These are phyloP conservation scores for Trichoderma erinaceum DNA, from an alignment of 495 filamentous ascomycete genomes.

Conservation along the genomic window DNA sequence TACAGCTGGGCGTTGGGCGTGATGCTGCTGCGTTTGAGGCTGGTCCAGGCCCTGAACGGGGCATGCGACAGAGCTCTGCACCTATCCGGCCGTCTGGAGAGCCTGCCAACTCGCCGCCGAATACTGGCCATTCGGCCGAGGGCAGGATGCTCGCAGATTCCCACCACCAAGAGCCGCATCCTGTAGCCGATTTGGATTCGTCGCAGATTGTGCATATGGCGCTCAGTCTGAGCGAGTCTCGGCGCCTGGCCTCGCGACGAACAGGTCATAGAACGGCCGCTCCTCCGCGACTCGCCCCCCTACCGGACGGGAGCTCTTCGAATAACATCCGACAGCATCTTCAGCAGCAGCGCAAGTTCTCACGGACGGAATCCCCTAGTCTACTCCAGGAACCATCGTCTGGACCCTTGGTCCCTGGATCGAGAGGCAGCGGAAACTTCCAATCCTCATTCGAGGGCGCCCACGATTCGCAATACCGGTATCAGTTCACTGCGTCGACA, in stretches of 20 bases:
- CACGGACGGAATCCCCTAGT: slow-evolving; percentile 53
- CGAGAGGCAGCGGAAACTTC: slow-evolving; percentile 36
- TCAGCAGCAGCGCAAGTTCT: slow-evolving; percentile 55
- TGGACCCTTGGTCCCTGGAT: slow-evolving; percentile 25
- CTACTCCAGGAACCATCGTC: not conserved
- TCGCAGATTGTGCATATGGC: slow-evolving; percentile 87
- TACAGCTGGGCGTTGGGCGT: not conserved
- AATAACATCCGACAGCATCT: slow-evolving; percentile 58
- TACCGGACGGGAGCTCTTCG: slow-evolving; percentile 33
- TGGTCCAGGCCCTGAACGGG: not conserved
- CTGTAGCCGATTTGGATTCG: slow-evolving; percentile 60
- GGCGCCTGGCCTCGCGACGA: slow-evolving; percentile 55
- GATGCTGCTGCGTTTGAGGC: not conserved
- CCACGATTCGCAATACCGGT: slow-evolving; percentile 38
- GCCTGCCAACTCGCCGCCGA: slow-evolving; percentile 19
- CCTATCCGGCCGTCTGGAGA: slow-evolving; percentile 14
- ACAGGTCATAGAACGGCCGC: slow-evolving; percentile 42
- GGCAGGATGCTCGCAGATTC: not conserved
- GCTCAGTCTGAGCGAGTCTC: slow-evolving; percentile 78
- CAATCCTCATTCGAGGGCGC: slow-evolving; percentile 35
- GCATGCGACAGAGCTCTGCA: slow-evolving; percentile 22
- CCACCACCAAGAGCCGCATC: not conserved
- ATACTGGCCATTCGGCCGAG: slow-evolving; percentile 22
- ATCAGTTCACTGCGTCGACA: slow-evolving; percentile 71
- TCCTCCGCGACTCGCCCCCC: slow-evolving; percentile 39